Percentiles rank a stretch among this genome's conserved stretches.
Conservation (phyloP, 1,284 basidiomycete species). For the Malassezia cuniculi region DNA sequence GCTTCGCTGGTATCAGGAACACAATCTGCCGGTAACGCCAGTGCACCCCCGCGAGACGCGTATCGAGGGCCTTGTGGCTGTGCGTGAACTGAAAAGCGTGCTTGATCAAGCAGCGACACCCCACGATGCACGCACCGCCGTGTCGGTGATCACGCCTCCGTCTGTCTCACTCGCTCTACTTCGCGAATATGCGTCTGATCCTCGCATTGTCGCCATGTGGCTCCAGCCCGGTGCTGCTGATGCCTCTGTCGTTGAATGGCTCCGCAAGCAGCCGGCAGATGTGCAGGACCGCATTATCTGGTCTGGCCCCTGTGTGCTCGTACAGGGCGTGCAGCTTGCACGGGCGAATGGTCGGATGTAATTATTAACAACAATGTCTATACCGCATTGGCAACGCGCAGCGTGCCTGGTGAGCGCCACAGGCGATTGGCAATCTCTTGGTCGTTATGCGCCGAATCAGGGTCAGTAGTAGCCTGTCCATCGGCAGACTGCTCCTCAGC, state of each 20-base stretch:
- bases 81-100: constrained; percentile 8
- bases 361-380: too few relatives aligned
- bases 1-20: constrained; percentile 35
- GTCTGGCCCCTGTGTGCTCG: constrained; percentile 39
- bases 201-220: constrained; percentile 30
- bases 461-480: too few relatives aligned
- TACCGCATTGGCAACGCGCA: constrained; percentile 2
- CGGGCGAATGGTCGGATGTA: constrained; percentile 32
- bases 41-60: constrained; percentile 31
- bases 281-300: constrained; percentile 31
- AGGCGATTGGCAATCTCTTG: constrained; percentile 2
- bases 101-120: constrained; percentile 12
- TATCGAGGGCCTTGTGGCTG: constrained; percentile 21
- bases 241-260: constrained; percentile 20
- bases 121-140: constrained; percentile 15
- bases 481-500: too few relatives aligned
- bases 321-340: constrained; percentile 30
- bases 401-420: constrained; percentile 2
- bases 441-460: too few relatives aligned
- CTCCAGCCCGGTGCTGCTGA: constrained; percentile 19
- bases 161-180: constrained; percentile 27
- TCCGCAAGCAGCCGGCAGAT: constrained; percentile 20
- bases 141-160: constrained; percentile 40
- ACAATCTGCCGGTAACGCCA: constrained; percentile 25
- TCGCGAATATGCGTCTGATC: constrained; percentile 21